These are phyloP conservation scores for Acephala macrosclerotiorum DNA, from an alignment of 2,329 filamentous ascomycete species.

Conservation along the genomic window DNA sequence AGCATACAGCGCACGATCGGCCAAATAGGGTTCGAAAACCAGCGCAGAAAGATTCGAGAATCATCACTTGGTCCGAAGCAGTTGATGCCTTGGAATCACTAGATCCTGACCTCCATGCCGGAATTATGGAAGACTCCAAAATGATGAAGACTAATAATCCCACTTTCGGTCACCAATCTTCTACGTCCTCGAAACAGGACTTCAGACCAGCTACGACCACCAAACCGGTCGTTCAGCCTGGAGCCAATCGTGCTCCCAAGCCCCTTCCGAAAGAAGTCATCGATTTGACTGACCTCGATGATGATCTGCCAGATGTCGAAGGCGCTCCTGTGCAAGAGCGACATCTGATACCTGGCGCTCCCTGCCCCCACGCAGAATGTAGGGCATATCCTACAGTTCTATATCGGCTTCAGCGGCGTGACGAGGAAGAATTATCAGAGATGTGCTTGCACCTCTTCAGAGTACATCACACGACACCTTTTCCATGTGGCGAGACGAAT, in stretches of 20 bases:
- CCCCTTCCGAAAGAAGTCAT: background rate
- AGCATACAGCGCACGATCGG: conserved; percentile 8
- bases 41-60: conserved; percentile 35
- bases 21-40: conserved; percentile 36
- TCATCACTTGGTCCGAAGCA: conserved; percentile 43
- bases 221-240: background rate
- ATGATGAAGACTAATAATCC: conserved; percentile 19
- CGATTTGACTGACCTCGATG: background rate
- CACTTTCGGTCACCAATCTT: background rate
- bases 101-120: conserved; percentile 40
- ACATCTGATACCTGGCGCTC: conserved; percentile 23
- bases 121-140: conserved; percentile 36
- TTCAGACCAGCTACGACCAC: background rate
- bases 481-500: conserved; percentile 38
- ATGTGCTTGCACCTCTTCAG: conserved; percentile 38
- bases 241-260: background rate
- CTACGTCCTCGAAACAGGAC: conserved; percentile 13
- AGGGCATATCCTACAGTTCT: conserved; percentile 19
- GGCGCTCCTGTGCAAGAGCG: conserved; percentile 10
- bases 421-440: conserved; percentile 37
- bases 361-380: conserved; percentile 40
- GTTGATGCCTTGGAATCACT: conserved; percentile 37
- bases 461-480: conserved; percentile 38
- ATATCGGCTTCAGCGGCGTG: conserved; percentile 34
- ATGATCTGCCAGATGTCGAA: conserved; percentile 21